phyloP scores from a whole-genome alignment of 2,329 filamentous ascomycete species.

The Verticillium tricorpus region DNA sequence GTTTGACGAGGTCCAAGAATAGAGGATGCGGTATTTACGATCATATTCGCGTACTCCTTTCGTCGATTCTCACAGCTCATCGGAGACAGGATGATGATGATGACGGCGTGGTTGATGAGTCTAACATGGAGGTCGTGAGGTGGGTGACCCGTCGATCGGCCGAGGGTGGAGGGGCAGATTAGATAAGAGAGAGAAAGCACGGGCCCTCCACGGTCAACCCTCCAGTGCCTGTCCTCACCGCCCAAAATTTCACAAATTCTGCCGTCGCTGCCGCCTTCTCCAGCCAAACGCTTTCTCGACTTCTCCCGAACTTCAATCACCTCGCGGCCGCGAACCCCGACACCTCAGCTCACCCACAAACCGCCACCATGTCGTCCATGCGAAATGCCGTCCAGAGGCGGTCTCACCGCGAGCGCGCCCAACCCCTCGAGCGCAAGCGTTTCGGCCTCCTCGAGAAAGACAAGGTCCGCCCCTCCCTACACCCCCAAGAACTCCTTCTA shows the following conservation, averaged over 20 bases:
- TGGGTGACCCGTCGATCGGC: background rate
- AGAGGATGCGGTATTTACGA: background rate
- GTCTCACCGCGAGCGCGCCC: conserved; percentile 84
- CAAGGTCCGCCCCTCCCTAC: conserved; percentile 54
- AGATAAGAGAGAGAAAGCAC: background rate
- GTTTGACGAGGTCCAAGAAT: background rate
- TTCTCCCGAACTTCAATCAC: background rate
- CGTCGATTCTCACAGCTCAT: too few relatives aligned
- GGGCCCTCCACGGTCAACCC: background rate
- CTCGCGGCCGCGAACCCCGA: background rate
- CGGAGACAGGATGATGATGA: too few relatives aligned
- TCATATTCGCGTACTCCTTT: background rate
- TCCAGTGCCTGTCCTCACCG: conserved; percentile 5
- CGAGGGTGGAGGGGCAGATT: background rate
- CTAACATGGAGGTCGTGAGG: background rate
- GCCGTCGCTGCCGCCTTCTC: conserved; percentile 11
- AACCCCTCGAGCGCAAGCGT: conserved; percentile 76
- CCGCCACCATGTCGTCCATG: conserved; percentile 44
- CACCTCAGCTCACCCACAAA: conserved; percentile 1
- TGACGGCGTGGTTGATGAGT: background rate
- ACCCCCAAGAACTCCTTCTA: background rate
- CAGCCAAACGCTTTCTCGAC: background rate
- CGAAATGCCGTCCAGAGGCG: conserved; percentile 69
- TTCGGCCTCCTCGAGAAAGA: conserved; percentile 94
- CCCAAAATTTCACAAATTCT: conserved; percentile 16